phyloP scores from a whole-genome alignment of 257 asterid species.

The Przewalskia tangutica region DNA sequence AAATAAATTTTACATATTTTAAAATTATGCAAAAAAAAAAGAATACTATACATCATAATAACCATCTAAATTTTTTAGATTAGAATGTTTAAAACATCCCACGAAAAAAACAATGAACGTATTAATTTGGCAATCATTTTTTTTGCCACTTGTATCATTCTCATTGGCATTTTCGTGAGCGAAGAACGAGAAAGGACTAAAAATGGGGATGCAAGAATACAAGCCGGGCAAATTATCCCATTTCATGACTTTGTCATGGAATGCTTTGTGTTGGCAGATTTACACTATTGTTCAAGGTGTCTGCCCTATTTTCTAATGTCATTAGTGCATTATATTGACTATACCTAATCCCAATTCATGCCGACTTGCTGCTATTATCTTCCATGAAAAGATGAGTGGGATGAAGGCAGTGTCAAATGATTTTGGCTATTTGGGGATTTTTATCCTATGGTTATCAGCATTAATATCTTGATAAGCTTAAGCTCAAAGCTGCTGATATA shows the following conservation, averaged over 20 bases:
- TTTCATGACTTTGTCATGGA: conserved; percentile 15
- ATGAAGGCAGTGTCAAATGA: conserved; percentile 45
- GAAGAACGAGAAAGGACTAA: conserved; percentile 31
- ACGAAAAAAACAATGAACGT: no score
- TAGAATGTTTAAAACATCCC: no score
- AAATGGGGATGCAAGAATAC: conserved; percentile 21
- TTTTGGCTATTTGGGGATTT: conserved; percentile 66
- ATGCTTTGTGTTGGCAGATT: conserved; percentile 35
- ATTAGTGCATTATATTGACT: conserved; percentile 51
- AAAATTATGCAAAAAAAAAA: no score
- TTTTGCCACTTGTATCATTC: no score
- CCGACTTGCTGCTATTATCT: conserved; percentile 29
- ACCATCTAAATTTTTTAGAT: no score
- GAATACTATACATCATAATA: no score
- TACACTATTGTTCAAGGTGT: conserved; percentile 25
- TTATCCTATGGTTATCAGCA: conserved; percentile 58
- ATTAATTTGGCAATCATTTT: no score
- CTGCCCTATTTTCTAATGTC: conserved; percentile 59
- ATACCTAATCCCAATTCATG: conserved; percentile 30
- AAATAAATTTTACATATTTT: no score
- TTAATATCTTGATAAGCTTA: conserved; percentile 39
- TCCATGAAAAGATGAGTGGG: conserved; percentile 47
- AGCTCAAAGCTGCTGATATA: conserved; percentile 14
- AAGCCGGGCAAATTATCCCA: conserved; percentile 21
- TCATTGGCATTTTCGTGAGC: conserved; percentile 18